Base-by-base conservation (phyloP, 176 grass and related monocot species). In the Phragmites australis region DNA sequence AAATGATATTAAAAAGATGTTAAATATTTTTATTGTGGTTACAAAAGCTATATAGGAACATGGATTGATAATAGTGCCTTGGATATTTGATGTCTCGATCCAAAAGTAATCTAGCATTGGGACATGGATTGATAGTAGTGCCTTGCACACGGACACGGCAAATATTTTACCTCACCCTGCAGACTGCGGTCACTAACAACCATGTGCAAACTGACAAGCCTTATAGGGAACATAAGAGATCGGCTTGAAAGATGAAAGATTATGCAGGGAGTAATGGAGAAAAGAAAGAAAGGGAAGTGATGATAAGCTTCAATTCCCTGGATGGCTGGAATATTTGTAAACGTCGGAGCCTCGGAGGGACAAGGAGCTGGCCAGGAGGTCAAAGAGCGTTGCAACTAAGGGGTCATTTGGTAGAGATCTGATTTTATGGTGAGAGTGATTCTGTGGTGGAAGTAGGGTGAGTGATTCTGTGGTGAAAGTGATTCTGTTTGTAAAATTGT, bases 161-260 rank as follows among this genome's bases (percentile, higher is more conserved):
- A 25, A 45, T 44, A 31, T 42, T 42, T 25, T 81, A 34, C 26
- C 30, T 80, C 14, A 3, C 0, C 45, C 27, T 4, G n/a, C n/a
- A n/a, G n/a, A n/a, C n/a, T 46, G 18, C 3, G 37, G 31, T 27
- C 19, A 8, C 72, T 59, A 60, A 70, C 42, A 70, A 77, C 73
- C 16, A 84, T 60, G 73, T 32, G 8, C 46, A 69, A 61, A 19
- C 39, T 44, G 82, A 50, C 63, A 77, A 77, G 9, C 25, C 37
- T 32, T 15, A 47, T 56, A 57, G 60, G 60, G 60, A 67, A 83
- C 34, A 83, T 17, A 39, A 48, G 50, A 49, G 63, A 40, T 49
- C 47, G 40, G 30, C 56, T 43, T 34, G 25, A 14, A n/a, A 22
- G 21, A 65, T 32, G 12, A 59, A 27, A 29, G 56, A 27, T 59